These are phyloP conservation scores for Suaeda aralocaspica DNA, from an alignment of 148 eudicot species.

Conservation along the genomic window DNA sequence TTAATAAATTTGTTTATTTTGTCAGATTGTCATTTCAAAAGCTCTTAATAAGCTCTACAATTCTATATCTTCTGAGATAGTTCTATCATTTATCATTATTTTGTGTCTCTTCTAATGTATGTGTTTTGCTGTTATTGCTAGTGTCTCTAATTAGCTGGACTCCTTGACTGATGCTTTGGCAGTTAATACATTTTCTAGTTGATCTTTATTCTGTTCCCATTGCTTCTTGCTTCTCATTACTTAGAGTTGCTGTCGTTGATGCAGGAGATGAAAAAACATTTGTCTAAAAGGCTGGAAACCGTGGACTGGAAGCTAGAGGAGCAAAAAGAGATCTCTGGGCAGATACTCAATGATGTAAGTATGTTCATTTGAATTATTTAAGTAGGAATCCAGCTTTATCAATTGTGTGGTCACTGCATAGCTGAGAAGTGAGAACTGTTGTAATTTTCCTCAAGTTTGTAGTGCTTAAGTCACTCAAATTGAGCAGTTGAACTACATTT, in stretches of 20 bases:
- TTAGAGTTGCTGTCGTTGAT: conserved; percentile 9
- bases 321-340: too few relatives aligned
- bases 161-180: conserved; percentile 73
- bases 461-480: not conserved
- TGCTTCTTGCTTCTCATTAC: not conserved
- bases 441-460: too few relatives aligned
- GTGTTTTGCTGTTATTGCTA: conserved; percentile 55
- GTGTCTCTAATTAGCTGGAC: conserved; percentile 82
- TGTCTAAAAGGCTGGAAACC: too few relatives aligned
- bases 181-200: conserved; percentile 40
- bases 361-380: too few relatives aligned
- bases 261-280: conserved; percentile 71
- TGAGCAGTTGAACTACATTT: not conserved
- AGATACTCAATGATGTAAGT: too few relatives aligned
- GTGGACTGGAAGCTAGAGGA: too few relatives aligned
- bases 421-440: not conserved
- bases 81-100: not conserved
- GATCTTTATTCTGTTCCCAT: conserved; percentile 2
- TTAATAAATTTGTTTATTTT: too few relatives aligned
- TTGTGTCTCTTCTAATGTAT: not conserved
- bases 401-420: conserved; percentile 2
- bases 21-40: not conserved
- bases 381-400: conserved; percentile 3
- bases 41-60: not conserved
- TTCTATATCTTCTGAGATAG: not conserved